Evolutionary conservation across 1,284 basidiomycete species (phyloP).

Genomic region (Anthracocystis panici-leucophaei): DNA sequence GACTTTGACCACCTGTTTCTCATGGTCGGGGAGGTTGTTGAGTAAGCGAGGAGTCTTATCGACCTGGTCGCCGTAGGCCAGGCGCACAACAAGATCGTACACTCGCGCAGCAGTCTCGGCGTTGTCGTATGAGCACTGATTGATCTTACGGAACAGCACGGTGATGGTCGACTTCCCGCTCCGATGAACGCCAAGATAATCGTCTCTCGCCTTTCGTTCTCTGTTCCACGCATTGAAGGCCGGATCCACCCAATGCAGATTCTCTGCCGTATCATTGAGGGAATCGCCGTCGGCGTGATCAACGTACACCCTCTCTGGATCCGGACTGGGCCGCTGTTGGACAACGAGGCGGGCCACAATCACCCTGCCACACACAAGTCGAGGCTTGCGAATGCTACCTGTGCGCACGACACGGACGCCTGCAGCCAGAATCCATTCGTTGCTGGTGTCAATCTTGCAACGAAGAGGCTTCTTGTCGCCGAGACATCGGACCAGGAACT

Average conservation of each 20-base stretch:
- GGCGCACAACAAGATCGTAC: not conserved
- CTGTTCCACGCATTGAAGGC: not conserved
- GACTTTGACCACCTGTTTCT: not conserved
- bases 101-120: not conserved
- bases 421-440: too few species aligned
- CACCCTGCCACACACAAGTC: too few species aligned
- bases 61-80: not conserved
- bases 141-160: not conserved
- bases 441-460: too few species aligned
- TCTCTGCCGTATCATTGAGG: not conserved
- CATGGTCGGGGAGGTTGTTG: not conserved
- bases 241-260: constrained; percentile 2
- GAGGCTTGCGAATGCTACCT: too few species aligned
- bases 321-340: too few species aligned
- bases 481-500: too few species aligned
- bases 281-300: not conserved
- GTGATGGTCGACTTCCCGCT: not conserved
- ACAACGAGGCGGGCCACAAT: too few species aligned
- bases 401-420: too few species aligned
- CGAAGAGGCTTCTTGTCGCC: too few species aligned
- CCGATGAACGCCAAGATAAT: not conserved
- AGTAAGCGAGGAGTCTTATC: not conserved
- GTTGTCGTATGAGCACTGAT: not conserved
- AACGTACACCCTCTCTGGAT: too few species aligned
- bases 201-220: not conserved